Evolutionary conservation across 164 flowering plant species (phyloP).

Genomic region (Chimonanthus salicifolius): DNA sequence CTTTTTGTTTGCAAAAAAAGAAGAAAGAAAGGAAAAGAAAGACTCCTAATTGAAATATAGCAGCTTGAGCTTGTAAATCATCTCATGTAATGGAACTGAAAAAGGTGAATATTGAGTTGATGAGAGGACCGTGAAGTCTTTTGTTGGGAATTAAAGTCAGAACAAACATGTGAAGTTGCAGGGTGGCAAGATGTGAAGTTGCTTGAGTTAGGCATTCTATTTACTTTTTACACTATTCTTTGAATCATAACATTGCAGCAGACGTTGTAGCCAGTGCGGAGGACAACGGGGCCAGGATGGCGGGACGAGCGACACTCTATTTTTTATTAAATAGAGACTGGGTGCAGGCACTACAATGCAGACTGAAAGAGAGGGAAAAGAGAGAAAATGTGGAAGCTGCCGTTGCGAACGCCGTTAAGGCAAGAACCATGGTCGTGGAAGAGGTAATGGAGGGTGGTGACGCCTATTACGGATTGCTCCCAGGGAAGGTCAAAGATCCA

Average conservation of each 20-base stretch:
- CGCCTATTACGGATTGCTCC: conserved; percentile 44
- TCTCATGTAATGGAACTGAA: background rate
- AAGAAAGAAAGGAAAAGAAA: background rate
- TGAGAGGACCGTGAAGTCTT: background rate
- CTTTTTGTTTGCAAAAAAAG: conserved; percentile 8
- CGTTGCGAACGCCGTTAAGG: conserved; percentile 43
- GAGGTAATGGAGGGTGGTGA: conserved; percentile 35
- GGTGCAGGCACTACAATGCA: too few relatives aligned
- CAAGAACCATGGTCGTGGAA: conserved; percentile 44
- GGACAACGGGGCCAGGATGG: too few relatives aligned
- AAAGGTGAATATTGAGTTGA: too few relatives aligned
- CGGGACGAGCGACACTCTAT: too few relatives aligned
- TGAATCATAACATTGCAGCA: background rate
- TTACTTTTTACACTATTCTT: too few relatives aligned
- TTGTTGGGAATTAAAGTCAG: background rate
- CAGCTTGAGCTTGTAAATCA: conserved; percentile 4
- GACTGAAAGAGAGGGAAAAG: conserved; percentile 5
- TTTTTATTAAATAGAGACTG: too few relatives aligned
- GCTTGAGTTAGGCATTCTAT: background rate
- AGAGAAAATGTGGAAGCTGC: conserved; percentile 57
- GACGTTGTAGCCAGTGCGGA: too few relatives aligned
- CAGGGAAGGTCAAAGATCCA: conserved; percentile 65
- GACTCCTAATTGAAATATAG: background rate
- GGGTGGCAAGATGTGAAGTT: background rate
- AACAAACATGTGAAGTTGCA: background rate